phyloP scores from a whole-genome alignment of 108 stramenopile genomes.

The Asterionellopsis glacialis region DNA sequence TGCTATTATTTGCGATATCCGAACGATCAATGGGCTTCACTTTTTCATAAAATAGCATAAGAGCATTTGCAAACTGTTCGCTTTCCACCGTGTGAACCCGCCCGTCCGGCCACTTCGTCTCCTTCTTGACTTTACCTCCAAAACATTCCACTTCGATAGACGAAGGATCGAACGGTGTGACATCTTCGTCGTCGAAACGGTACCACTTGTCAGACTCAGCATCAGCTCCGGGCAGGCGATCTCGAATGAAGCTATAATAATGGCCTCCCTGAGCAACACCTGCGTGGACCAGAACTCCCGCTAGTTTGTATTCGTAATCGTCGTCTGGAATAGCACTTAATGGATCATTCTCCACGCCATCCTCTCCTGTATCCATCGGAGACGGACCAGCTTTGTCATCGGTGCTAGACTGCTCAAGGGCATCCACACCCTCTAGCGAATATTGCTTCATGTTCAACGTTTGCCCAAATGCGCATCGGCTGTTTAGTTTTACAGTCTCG shows the following conservation, averaged over 20 bases:
- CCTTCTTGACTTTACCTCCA: slow-evolving; percentile 92
- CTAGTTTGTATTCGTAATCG: slow-evolving; percentile 92
- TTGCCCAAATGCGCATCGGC: slow-evolving; percentile 90
- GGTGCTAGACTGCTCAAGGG: slow-evolving; percentile 43
- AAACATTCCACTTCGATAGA: slow-evolving; percentile 91
- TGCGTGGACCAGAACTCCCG: slow-evolving; percentile 93
- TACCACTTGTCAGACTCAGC: slow-evolving; percentile 78
- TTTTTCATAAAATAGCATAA: slow-evolving; percentile 98
- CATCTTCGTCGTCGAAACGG: slow-evolving; percentile 97
- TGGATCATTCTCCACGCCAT: slow-evolving; percentile 33
- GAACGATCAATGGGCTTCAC: slow-evolving; percentile 48
- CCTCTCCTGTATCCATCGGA: slow-evolving; percentile 37
- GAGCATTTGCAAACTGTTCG: slow-evolving; percentile 93
- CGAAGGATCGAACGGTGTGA: slow-evolving; percentile 88
- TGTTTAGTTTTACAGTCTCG: slow-evolving; percentile 98
- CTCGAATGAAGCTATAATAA: slow-evolving; percentile 96
- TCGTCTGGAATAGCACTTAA: slow-evolving; percentile 58
- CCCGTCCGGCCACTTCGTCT: slow-evolving; percentile 88
- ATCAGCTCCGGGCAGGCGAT: slow-evolving; percentile 48
- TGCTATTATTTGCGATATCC: slow-evolving; percentile 17
- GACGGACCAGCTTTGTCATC: slow-evolving; percentile 32
- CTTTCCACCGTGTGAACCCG: slow-evolving; percentile 87
- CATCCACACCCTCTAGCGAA: slow-evolving; percentile 89
- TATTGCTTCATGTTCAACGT: slow-evolving; percentile 93
- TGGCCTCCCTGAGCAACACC: slow-evolving; percentile 98